phyloP scores from a whole-genome alignment of 129 eudicot species.

The Deinandra increscens region DNA sequence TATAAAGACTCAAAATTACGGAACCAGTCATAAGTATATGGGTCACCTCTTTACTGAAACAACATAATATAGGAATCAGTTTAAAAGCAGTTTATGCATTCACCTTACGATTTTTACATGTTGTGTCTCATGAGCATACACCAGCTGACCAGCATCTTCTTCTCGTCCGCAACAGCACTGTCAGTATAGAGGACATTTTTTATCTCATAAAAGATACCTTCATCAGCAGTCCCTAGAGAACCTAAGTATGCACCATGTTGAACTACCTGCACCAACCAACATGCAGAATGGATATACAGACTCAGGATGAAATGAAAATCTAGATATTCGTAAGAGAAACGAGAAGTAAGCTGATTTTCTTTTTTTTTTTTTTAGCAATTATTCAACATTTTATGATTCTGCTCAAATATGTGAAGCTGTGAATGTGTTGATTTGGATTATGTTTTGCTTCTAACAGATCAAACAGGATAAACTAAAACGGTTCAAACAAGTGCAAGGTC shows the following conservation, averaged over 20 bases:
- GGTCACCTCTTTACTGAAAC: too few species aligned
- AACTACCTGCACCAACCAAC: conserved; percentile 60
- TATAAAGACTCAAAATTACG: too few species aligned
- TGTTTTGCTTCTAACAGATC: not conserved
- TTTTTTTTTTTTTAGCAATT: not conserved
- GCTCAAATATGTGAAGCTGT: not conserved
- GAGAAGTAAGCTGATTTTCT: not conserved
- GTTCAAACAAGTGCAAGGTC: not conserved
- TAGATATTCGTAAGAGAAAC: not conserved
- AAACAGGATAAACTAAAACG: not conserved
- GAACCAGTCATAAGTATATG: too few species aligned
- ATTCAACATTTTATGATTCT: not conserved
- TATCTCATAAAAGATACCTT: conserved; percentile 77
- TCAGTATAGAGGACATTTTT: conserved; percentile 85
- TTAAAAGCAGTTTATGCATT: not conserved
- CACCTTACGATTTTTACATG: conserved; percentile 90
- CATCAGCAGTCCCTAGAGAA: conserved; percentile 96
- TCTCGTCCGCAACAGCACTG: conserved; percentile 99
- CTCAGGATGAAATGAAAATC: not conserved
- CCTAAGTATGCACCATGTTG: conserved; percentile 96
- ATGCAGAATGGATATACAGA: not conserved
- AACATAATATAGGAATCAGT: not conserved
- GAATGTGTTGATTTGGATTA: not conserved
- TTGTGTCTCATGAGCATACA: conserved; percentile 94
- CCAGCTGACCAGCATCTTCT: conserved; percentile 98